Evolutionary conservation across 2,329 filamentous ascomycete genomes (phyloP).

Genomic region (Aspergillus ibericus): DNA sequence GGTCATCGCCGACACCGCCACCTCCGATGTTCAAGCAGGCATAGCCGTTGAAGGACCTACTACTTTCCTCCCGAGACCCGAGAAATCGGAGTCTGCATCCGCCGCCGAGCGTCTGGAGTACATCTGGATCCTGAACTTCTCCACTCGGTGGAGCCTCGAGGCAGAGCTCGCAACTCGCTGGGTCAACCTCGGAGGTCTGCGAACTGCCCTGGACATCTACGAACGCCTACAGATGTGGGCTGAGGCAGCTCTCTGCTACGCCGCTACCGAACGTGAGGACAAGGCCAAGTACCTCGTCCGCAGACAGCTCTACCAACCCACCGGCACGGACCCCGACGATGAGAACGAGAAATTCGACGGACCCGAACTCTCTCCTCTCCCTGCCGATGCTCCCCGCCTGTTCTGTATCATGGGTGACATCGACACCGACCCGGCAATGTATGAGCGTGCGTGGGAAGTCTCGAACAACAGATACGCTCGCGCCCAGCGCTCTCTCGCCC

Average conservation of each 20-base stretch:
- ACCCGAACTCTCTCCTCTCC: conserved; percentile 66
- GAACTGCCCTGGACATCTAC: conserved; percentile 93
- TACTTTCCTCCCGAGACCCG: conserved; percentile 77
- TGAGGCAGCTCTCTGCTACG: conserved; percentile 88
- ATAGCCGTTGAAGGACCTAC: conserved; percentile 55
- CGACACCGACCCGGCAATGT: conserved; percentile 71
- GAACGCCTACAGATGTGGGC: conserved; percentile 91
- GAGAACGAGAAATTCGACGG: conserved; percentile 64
- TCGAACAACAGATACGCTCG: conserved; percentile 79
- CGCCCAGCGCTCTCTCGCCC: conserved; percentile 82
- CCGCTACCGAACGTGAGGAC: conserved; percentile 74
- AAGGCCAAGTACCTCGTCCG: conserved; percentile 77
- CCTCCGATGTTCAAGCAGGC: conserved; percentile 39
- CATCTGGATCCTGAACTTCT: conserved; percentile 78
- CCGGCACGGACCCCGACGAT: conserved; percentile 47
- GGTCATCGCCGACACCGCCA: conserved; percentile 79
- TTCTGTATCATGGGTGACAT: conserved; percentile 95
- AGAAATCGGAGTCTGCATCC: conserved; percentile 71
- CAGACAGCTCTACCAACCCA: conserved; percentile 73
- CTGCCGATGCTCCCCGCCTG: conserved; percentile 79
- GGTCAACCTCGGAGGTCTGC: conserved; percentile 81
- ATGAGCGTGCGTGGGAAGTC: conserved; percentile 83
- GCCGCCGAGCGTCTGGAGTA: conserved; percentile 76
- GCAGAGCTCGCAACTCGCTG: conserved; percentile 91
- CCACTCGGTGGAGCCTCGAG: conserved; percentile 90